Conservation (phyloP, 441 rosid genomes). For the Dalechampia spathulata region DNA sequence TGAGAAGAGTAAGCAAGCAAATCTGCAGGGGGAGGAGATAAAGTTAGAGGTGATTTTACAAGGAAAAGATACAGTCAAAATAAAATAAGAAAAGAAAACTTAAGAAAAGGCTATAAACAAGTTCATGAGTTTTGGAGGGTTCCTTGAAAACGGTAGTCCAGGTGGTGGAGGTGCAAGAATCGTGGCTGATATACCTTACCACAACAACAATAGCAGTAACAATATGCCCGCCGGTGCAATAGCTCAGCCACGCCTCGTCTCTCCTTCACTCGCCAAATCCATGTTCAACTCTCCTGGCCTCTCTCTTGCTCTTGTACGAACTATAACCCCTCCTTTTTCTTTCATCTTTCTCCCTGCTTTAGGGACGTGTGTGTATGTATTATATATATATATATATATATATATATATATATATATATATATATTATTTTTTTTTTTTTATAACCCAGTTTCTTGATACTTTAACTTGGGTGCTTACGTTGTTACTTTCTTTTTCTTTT, state of each 20-base stretch:
- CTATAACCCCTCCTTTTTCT: neutral
- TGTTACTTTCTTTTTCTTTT: no score
- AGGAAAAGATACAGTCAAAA: neutral
- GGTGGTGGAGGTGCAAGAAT: slow-evolving; percentile 60
- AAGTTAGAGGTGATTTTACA: neutral
- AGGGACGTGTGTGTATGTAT: no score
- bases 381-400: no score
- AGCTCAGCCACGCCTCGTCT: slow-evolving; percentile 56
- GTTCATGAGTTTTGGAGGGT: slow-evolving; percentile 95
- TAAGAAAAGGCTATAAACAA: neutral
- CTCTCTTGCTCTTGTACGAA: slow-evolving; percentile 67
- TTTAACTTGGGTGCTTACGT: no score
- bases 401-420: no score
- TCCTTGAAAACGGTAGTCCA: slow-evolving; percentile 47
- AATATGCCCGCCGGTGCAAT: slow-evolving; percentile 61
- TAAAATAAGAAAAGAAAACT: neutral
- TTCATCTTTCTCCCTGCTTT: neutral
- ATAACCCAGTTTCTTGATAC: neutral
- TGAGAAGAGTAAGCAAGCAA: neutral
- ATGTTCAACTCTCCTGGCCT: slow-evolving; percentile 69
- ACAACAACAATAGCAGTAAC: slow-evolving; percentile 31
- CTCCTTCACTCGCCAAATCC: slow-evolving; percentile 43
- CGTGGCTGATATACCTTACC: slow-evolving; percentile 53
- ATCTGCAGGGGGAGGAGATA: neutral
- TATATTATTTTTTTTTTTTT: no score